phyloP scores from a whole-genome alignment of 257 asterid genomes.

The Mitragyna speciosa region DNA sequence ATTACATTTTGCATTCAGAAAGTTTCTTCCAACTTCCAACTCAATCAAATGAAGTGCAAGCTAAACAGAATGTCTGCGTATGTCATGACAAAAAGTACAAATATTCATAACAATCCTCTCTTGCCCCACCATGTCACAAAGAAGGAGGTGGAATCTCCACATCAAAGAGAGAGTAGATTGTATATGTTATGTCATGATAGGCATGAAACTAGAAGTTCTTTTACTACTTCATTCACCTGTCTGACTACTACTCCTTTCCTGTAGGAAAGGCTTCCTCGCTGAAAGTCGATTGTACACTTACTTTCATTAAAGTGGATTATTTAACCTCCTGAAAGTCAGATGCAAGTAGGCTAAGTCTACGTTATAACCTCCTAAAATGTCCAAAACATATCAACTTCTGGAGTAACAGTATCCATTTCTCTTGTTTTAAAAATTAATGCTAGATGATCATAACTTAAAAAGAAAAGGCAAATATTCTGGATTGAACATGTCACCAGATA shows the following conservation, averaged over 20 bases:
- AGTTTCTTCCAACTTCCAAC: too few relatives aligned
- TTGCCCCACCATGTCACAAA: too few relatives aligned
- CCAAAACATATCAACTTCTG: not conserved
- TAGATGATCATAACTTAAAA: not conserved
- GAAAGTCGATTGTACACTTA: not conserved
- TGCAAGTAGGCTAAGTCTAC: not conserved
- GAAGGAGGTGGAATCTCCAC: too few relatives aligned
- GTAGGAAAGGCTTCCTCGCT: not conserved
- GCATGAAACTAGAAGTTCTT: too few relatives aligned
- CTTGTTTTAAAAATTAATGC: not conserved
- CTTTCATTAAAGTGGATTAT: not conserved
- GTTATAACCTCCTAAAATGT: not conserved
- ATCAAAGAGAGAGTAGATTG: not conserved
- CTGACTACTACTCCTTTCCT: not conserved
- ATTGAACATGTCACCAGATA: not conserved
- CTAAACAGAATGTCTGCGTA: not conserved
- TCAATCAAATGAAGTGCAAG: not conserved
- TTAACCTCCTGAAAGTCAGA: not conserved
- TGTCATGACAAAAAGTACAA: too few relatives aligned
- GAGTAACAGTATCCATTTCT: not conserved
- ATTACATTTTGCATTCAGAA: not conserved
- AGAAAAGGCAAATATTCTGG: not conserved
- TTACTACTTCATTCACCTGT: not conserved
- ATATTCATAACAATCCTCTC: too few relatives aligned
- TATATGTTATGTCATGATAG: not conserved